A percentile compares a stretch with the other conserved stretches of the same genome.
Evolutionary conservation across 257 asterid species (phyloP).

Genomic region (Gentiana macrophylla): DNA sequence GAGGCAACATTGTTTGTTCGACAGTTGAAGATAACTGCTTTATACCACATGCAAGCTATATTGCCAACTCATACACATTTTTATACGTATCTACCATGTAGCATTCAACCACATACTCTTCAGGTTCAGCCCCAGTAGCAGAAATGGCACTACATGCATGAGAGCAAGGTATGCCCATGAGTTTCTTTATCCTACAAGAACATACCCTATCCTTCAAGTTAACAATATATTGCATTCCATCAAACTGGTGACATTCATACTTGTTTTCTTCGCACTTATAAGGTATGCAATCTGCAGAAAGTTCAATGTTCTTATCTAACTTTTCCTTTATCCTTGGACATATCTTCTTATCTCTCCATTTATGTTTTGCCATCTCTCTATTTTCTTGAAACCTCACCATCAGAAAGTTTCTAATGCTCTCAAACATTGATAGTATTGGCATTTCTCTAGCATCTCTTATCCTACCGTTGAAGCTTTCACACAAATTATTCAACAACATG

Average conservation of each 20-base stretch:
- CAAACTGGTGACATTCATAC: background rate
- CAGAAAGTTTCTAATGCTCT: background rate
- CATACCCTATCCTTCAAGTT: background rate
- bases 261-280: background rate
- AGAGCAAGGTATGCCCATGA: conserved; percentile 1
- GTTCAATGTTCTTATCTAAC: background rate
- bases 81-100: background rate
- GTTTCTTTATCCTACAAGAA: conserved; percentile 6
- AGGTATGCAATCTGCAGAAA: background rate
- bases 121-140: background rate
- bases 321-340: background rate
- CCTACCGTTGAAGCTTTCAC: background rate
- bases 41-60: background rate
- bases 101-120: background rate
- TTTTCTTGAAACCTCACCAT: background rate
- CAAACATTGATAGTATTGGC: background rate
- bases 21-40: background rate
- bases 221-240: background rate
- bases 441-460: background rate
- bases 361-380: background rate
- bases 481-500: background rate
- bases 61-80: background rate
- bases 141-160: background rate
- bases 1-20: background rate
- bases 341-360: background rate